Percentiles rank a stretch among this genome's conserved stretches.
Conservation (phyloP, 2,329 filamentous ascomycete species). For the Talaromyces pinophilus region DNA sequence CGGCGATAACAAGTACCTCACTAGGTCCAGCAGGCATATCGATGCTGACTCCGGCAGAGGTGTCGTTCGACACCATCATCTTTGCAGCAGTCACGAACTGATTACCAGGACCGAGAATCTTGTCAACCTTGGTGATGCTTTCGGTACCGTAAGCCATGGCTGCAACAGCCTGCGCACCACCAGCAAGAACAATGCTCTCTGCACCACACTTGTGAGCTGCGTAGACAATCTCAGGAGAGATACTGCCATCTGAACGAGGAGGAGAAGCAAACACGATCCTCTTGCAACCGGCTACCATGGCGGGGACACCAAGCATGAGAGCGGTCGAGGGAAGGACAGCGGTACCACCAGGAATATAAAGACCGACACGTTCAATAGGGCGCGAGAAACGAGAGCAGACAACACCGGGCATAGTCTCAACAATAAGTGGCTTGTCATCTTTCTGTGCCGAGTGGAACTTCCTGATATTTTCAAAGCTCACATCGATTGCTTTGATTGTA, state of each 20-base stretch:
- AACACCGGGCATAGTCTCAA: conserved; percentile 98
- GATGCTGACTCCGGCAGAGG: conserved; percentile 89
- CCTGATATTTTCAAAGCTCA: conserved; percentile 90
- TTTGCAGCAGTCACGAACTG: conserved; percentile 98
- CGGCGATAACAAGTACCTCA: conserved; percentile 94
- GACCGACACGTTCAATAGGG: conserved; percentile 91
- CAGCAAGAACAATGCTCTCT: conserved; percentile 91
- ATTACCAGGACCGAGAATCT: conserved; percentile 96
- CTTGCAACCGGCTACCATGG: conserved; percentile 94
- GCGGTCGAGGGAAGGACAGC: conserved; percentile 96
- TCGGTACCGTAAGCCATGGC: conserved; percentile 98
- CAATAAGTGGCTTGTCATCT: conserved; percentile 75
- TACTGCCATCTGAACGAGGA: conserved; percentile 80
- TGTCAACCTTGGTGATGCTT: conserved; percentile 93
- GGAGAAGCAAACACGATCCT: conserved; percentile 93
- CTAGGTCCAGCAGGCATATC: conserved; percentile 98
- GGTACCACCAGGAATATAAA: conserved; percentile 94
- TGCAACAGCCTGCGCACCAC: conserved; percentile 91
- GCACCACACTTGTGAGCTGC: conserved; percentile 95
- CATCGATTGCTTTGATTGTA: conserved; percentile 87
- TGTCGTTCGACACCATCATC: conserved; percentile 98
- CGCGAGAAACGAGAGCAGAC: conserved; percentile 89
- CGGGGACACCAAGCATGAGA: conserved; percentile 95
- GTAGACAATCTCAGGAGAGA: conserved; percentile 97
- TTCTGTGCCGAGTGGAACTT: conserved; percentile 92